Evolutionary conservation across 192 early-diverging fungal genomes (phyloP).

Genomic region (Entomortierella parvispora): DNA sequence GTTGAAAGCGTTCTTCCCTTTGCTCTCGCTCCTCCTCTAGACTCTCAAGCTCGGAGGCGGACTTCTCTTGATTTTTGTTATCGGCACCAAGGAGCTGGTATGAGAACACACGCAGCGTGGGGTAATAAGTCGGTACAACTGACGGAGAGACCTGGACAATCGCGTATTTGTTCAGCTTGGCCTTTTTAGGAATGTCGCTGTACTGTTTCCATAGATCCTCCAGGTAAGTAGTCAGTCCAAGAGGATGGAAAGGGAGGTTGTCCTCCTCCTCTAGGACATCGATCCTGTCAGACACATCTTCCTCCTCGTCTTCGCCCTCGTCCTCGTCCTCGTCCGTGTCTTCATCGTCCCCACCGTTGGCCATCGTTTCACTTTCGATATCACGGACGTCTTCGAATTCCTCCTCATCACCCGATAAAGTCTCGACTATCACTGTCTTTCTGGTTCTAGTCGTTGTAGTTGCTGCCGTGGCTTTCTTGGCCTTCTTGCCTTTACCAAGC

Average conservation of each 20-base stretch:
- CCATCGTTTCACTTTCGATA: not conserved
- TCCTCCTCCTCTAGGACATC: slow-evolving; percentile 23
- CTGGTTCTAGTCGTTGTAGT: not conserved
- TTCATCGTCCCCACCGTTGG: slow-evolving; percentile 6
- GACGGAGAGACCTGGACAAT: slow-evolving; percentile 63
- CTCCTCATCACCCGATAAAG: no score
- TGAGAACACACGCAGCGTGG: slow-evolving; percentile 61
- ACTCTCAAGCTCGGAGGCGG: not conserved
- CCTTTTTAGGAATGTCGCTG: slow-evolving; percentile 12
- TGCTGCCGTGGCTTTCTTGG: not conserved
- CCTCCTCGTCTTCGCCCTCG: no score
- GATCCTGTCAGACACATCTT: not conserved
- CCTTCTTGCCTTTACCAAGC: slow-evolving; percentile 34
- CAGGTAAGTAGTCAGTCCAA: slow-evolving; percentile 21
- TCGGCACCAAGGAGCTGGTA: slow-evolving; percentile 43
- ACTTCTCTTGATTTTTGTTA: not conserved
- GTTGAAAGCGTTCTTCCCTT: not conserved
- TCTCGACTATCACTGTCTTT: not conserved
- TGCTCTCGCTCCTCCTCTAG: not conserved
- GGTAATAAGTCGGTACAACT: slow-evolving; percentile 65
- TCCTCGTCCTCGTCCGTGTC: no score
- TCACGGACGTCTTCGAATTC: slow-evolving; percentile 44
- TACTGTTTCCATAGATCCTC: slow-evolving; percentile 47
- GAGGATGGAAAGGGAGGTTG: not conserved
- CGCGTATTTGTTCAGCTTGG: slow-evolving; percentile 13